Conservation (phyloP, 768 basidiomycete genomes). For the Naganishia onofrii region DNA sequence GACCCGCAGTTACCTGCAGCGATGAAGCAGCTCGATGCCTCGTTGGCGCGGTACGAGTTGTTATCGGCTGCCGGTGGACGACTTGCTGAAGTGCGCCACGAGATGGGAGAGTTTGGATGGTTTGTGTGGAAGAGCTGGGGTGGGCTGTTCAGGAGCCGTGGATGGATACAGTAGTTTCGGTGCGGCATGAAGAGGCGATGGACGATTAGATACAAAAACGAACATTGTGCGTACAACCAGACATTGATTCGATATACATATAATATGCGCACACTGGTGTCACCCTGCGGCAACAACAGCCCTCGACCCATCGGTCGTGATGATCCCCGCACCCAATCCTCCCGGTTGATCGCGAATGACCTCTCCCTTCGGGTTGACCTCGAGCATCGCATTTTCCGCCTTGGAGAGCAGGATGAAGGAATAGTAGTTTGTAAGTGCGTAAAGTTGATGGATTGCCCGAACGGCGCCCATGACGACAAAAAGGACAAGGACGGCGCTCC, state of each 20-base stretch:
- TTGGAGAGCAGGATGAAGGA: constrained; percentile 30
- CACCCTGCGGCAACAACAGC: background rate
- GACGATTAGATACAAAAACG: background rate
- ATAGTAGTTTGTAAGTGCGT: constrained; percentile 22
- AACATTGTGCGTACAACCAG: background rate
- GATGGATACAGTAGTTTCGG: constrained; percentile 28
- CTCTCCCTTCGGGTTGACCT: constrained; percentile 32
- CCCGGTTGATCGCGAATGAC: constrained; percentile 24
- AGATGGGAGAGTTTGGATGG: constrained; percentile 24
- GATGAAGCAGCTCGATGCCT: constrained; percentile 7
- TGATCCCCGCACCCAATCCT: constrained; percentile 8
- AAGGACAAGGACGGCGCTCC: constrained; percentile 28
- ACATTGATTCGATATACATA: background rate
- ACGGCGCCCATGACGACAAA: constrained; percentile 30
- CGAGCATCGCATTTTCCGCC: constrained; percentile 34
- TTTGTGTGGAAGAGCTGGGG: constrained; percentile 34
- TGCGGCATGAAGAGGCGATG: background rate
- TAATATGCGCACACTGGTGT: background rate
- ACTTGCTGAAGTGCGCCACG: constrained; percentile 5
- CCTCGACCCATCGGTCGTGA: constrained; percentile 17
- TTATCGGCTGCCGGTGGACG: background rate
- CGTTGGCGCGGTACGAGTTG: constrained; percentile 10
- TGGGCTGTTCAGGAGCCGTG: constrained; percentile 31
- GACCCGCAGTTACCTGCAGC: constrained; percentile 8
- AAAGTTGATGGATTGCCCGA: constrained; percentile 28